Evolutionary conservation across 257 asterid species (phyloP).

Genomic region (Jasminum sambac): DNA sequence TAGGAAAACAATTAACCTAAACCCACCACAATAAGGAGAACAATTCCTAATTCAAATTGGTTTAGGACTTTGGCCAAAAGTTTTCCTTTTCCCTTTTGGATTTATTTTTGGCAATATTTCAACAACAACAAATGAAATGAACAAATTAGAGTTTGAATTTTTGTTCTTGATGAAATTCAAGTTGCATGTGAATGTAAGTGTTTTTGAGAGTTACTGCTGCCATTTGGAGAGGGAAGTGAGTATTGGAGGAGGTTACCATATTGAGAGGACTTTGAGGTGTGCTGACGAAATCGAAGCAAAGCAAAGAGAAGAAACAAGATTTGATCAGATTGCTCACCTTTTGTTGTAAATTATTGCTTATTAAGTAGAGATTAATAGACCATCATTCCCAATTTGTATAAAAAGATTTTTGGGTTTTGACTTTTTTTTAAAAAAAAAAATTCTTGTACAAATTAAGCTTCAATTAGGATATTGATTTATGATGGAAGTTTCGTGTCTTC

Average conservation of each 20-base stretch:
- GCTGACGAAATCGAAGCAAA: conserved; percentile 80
- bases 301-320: conserved; percentile 39
- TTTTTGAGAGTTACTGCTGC: conserved; percentile 81
- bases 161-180: conserved; percentile 83
- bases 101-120: too few species aligned
- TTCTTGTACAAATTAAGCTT: not conserved
- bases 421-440: too few species aligned
- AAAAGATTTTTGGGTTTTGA: not conserved
- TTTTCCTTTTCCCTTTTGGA: too few species aligned
- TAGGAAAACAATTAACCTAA: too few species aligned
- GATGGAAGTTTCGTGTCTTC: not conserved
- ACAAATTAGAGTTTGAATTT: conserved; percentile 64
- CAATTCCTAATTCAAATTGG: too few species aligned
- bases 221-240: conserved; percentile 97
- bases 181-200: conserved; percentile 89
- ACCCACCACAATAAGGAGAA: too few species aligned
- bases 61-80: too few species aligned
- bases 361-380: not conserved
- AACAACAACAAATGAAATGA: conserved; percentile 56
- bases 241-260: conserved; percentile 89
- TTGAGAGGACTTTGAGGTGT: conserved; percentile 87
- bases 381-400: not conserved
- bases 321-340: conserved; percentile 36
- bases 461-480: not conserved
- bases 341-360: conserved; percentile 25